Evolutionary conservation across 257 asterid species (phyloP), one percentile per base, ranked within the genome.

Genomic region (Gardenia jasminoides): DNA sequence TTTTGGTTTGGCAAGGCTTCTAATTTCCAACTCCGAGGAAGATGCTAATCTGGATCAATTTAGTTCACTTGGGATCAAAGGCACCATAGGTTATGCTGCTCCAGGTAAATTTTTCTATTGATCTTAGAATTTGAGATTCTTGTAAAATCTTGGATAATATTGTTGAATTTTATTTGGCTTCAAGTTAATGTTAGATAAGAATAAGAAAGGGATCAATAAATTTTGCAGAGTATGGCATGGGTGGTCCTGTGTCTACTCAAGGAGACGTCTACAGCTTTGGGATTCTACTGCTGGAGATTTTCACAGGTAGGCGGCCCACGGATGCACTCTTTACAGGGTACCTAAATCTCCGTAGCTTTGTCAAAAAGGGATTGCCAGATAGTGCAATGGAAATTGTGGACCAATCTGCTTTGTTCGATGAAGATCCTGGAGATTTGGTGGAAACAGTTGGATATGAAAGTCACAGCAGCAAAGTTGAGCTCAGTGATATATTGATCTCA

Each of bases 81-180:
- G 91, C 47, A 85, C 91, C 77, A 77, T 84, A 70, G 90, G 90
- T 58, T 89, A 89, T 84, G 83, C 86, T 74, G 87, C 93, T 81
- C 93, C 90, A 80, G 93, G 91, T 89, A 83, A 75, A n/a, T 30
- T 43, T 36, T 54, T 67, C 17, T 16, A 6, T 11, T 66, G 33
- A 22, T 33, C 75, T 77, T 62, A 33, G 54, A 31, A 24, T 47
- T 67, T 48, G 24, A 48, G 8, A 36, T 22, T 77, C 59, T 16
- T 33, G 0, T 50, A 77, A 76, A 76, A 50, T n/a, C 67, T 30
- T 24, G 8, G 70, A 47, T 46, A 76, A 65, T 10, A 4, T n/a
- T 65, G 16, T 50, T 46, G 8, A 26, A 52, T 17, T 17, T 20
- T 43, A 17, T 0, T 44, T 70, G 22, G 64, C 26, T 72, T 80